A percentile compares a stretch with the other conserved stretches of the same genome.
Evolutionary conservation across 768 basidiomycete genomes (phyloP).

Genomic region (Tephrocybe rancida): DNA sequence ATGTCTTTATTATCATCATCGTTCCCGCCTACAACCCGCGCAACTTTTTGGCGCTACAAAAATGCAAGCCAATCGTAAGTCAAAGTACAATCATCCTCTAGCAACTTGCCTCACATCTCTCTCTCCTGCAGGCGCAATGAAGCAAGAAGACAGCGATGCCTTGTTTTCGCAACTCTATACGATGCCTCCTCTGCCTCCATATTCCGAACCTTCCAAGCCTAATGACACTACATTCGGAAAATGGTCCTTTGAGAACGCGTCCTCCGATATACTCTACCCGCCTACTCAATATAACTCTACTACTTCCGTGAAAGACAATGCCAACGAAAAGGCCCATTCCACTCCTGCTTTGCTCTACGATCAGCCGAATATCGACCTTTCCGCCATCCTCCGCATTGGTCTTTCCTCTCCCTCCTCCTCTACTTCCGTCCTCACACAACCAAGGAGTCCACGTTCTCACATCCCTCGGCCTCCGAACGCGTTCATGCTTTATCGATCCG

Average conservation of each 20-base stretch:
- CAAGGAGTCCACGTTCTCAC: conserved; percentile 31
- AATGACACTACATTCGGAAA: conserved; percentile 1
- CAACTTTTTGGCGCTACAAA: neutral
- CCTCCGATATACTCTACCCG: neutral
- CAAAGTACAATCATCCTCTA: neutral
- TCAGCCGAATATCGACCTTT: neutral
- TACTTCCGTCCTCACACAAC: conserved; percentile 3
- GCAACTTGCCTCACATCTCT: neutral
- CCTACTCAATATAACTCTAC: neutral
- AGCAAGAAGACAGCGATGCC: conserved; percentile 11
- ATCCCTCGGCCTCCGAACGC: conserved; percentile 81
- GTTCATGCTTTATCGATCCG: conserved; percentile 82
- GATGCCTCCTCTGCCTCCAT: conserved; percentile 6
- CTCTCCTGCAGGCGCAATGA: neutral
- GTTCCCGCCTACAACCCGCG: neutral
- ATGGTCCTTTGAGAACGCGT: conserved; percentile 9
- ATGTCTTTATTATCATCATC: neutral
- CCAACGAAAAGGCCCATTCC: neutral
- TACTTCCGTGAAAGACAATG: neutral
- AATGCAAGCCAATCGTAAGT: conserved; percentile 13
- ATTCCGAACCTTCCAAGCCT: neutral
- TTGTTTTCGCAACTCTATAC: neutral
- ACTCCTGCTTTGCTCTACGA: neutral
- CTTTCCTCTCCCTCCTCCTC: neutral
- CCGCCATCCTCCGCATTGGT: neutral